phyloP scores from a whole-genome alignment of 306 rosid genomes.

The Gleditsia sinensis region DNA sequence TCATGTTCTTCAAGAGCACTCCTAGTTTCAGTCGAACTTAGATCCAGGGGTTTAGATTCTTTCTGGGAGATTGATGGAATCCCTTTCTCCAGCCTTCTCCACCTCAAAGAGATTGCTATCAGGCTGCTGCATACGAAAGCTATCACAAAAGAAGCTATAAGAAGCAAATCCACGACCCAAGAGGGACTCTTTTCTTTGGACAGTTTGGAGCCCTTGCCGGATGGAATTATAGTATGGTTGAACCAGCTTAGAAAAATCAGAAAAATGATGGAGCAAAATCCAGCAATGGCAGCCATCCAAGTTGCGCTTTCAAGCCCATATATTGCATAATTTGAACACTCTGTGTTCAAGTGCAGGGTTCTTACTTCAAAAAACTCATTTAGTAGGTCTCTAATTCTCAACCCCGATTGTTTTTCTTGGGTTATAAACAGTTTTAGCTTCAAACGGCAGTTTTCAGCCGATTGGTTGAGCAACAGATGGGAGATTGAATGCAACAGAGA shows the following conservation, averaged over 20 bases:
- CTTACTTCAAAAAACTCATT: constrained; percentile 47
- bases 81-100: constrained; percentile 68
- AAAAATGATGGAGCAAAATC: constrained; percentile 56
- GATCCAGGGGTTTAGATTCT: constrained; percentile 43
- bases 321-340: constrained; percentile 49
- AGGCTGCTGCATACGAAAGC: constrained; percentile 51
- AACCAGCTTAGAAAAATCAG: constrained; percentile 50
- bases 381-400: constrained; percentile 49
- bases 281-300: constrained; percentile 68
- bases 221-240: constrained; percentile 59
- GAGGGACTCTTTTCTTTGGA: constrained; percentile 62
- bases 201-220: constrained; percentile 42
- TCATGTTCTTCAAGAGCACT: constrained; percentile 68
- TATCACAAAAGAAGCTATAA: constrained; percentile 57
- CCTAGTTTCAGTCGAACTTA: constrained; percentile 50
- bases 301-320: constrained; percentile 63
- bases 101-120: constrained; percentile 53
- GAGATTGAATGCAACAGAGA: constrained; percentile 65
- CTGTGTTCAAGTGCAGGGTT: constrained; percentile 50
- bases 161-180: constrained; percentile 63
- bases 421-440: constrained; percentile 72
- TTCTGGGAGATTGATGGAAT: constrained; percentile 31
- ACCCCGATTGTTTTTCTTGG: constrained; percentile 57
- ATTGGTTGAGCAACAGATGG: constrained; percentile 50
- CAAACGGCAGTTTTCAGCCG: constrained; percentile 46